A percentile compares a stretch with the other conserved stretches of the same genome.
Conservation (phyloP, 2,329 filamentous ascomycete genomes). For the Pyrenochaeta sp. region DNA sequence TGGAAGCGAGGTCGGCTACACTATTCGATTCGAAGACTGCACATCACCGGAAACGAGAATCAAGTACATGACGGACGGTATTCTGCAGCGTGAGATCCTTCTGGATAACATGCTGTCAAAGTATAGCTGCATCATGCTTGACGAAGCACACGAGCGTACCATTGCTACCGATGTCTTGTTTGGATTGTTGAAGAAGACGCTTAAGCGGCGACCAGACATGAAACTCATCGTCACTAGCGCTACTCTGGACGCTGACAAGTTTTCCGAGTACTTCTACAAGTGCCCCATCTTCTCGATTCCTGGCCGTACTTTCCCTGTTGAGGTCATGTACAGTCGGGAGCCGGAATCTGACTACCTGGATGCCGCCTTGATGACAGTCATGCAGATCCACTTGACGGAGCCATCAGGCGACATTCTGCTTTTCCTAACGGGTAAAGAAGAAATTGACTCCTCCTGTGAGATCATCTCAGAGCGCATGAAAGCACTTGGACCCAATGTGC, state of each 20-base stretch:
- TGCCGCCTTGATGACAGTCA: conserved; percentile 90
- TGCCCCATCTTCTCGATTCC: conserved; percentile 98
- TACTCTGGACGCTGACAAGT: conserved; percentile 96
- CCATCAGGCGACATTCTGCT: conserved; percentile 93
- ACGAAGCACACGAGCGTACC: conserved; percentile 97
- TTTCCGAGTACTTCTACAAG: conserved; percentile 93
- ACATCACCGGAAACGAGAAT: conserved; percentile 87
- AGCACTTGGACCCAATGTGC: conserved; percentile 85
- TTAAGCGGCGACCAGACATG: conserved; percentile 80
- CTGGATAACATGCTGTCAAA: conserved; percentile 89
- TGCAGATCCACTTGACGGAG: conserved; percentile 97
- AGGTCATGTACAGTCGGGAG: conserved; percentile 93
- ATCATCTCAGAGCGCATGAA: conserved; percentile 97
- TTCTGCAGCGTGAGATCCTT: conserved; percentile 96
- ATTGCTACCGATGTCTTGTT: conserved; percentile 97
- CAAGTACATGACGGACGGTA: conserved; percentile 99
- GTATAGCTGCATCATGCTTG: conserved; percentile 97
- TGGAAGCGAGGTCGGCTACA: conserved; percentile 96
- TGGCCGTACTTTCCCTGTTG: conserved; percentile 92
- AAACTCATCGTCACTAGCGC: conserved; percentile 99
- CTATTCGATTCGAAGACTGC: conserved; percentile 97
- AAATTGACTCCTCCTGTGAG: conserved; percentile 95
- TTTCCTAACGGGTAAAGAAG: conserved; percentile 96
- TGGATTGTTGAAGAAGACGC: conserved; percentile 92
- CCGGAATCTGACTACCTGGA: conserved; percentile 97